A percentile compares a stretch with the other conserved stretches of the same genome.
These are phyloP conservation scores for Dothidotthia symphoricarpi DNA, from an alignment of 2,329 filamentous ascomycete species.

Conservation along the genomic window DNA sequence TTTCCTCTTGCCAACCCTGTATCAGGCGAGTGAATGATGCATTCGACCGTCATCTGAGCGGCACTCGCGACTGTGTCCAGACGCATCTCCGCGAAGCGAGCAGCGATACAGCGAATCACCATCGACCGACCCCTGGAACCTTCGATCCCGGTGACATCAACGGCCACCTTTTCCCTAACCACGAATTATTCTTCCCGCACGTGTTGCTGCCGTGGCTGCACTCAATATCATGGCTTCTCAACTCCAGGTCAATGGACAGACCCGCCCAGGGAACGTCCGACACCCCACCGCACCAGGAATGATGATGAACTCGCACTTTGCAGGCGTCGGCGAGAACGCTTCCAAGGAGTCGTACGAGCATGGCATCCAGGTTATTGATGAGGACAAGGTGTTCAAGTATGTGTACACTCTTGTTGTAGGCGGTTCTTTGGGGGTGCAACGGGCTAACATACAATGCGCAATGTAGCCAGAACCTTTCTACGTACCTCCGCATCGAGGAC, in stretches of 20 bases:
- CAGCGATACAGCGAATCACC: conserved; percentile 29
- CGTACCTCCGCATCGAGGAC: conserved; percentile 76
- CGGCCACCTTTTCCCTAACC: conserved; percentile 31
- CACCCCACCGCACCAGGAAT: conserved; percentile 46
- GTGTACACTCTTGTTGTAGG: conserved; percentile 29
- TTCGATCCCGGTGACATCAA: conserved; percentile 41
- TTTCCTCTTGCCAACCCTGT: conserved; percentile 2
- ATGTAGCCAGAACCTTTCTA: conserved; percentile 69
- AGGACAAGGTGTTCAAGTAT: conserved; percentile 96
- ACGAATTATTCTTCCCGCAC: conserved; percentile 36
- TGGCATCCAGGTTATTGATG: conserved; percentile 95
- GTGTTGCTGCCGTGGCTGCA: conserved; percentile 27
- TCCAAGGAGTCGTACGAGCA: conserved; percentile 73
- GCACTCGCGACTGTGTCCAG: conserved; percentile 21
- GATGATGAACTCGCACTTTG: conserved; percentile 78
- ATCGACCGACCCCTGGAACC: conserved; percentile 17
- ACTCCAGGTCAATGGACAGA: conserved; percentile 38
- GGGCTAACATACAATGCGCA: conserved; percentile 21
- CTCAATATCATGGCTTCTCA: conserved; percentile 31
- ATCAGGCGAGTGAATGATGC: conserved; percentile 20
- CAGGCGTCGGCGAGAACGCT: conserved; percentile 64
- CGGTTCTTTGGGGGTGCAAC: background rate
- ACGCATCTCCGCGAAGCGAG: conserved; percentile 28
- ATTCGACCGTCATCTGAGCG: conserved; percentile 27
- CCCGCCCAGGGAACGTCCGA: conserved; percentile 37